A percentile compares a stretch with the other conserved stretches of the same genome.
phyloP scores from a whole-genome alignment of 2,329 filamentous ascomycete species.

The Colletotrichum zoysiae region DNA sequence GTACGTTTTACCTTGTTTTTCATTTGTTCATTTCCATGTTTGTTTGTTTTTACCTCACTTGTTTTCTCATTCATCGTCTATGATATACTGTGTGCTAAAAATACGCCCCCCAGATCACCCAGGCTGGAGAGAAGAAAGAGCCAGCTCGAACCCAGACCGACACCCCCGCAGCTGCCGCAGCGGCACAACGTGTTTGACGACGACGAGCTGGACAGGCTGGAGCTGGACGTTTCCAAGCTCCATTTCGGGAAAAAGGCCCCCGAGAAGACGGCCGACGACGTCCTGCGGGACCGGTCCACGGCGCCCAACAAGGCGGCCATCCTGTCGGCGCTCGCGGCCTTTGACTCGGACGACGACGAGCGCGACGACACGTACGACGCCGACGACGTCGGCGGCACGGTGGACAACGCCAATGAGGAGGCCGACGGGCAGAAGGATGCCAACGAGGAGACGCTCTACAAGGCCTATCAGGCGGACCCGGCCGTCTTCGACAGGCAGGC shows the following conservation, averaged over 20 bases:
- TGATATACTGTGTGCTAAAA: slow-evolving; percentile 45
- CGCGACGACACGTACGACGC: slow-evolving; percentile 96
- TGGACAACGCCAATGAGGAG: slow-evolving; percentile 76
- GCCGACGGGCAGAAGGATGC: slow-evolving; percentile 61
- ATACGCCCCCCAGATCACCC: slow-evolving; percentile 40
- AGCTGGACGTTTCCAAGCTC: slow-evolving; percentile 74
- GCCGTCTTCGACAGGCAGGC: slow-evolving; percentile 79
- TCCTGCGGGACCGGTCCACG: slow-evolving; percentile 73
- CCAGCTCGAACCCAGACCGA: slow-evolving; percentile 68
- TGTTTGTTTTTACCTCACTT: neutral
- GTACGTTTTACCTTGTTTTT: slow-evolving; percentile 53
- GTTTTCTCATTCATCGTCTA: no score
- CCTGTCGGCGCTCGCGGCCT: slow-evolving; percentile 85
- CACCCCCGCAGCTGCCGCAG: slow-evolving; percentile 65
- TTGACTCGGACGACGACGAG: slow-evolving; percentile 96
- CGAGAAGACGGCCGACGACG: slow-evolving; percentile 75
- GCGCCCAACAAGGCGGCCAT: slow-evolving; percentile 87
- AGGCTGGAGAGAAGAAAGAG: slow-evolving; percentile 40
- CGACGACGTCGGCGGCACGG: slow-evolving; percentile 89
- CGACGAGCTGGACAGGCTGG: slow-evolving; percentile 82
- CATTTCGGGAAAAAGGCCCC: slow-evolving; percentile 82
- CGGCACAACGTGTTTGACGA: slow-evolving; percentile 83
- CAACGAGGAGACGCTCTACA: slow-evolving; percentile 81
- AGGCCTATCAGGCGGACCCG: slow-evolving; percentile 74
- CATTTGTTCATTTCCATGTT: no score